Percentiles rank a stretch among this genome's conserved stretches.
Conservation (phyloP, 306 rosid species). For the Medicago arabica region DNA sequence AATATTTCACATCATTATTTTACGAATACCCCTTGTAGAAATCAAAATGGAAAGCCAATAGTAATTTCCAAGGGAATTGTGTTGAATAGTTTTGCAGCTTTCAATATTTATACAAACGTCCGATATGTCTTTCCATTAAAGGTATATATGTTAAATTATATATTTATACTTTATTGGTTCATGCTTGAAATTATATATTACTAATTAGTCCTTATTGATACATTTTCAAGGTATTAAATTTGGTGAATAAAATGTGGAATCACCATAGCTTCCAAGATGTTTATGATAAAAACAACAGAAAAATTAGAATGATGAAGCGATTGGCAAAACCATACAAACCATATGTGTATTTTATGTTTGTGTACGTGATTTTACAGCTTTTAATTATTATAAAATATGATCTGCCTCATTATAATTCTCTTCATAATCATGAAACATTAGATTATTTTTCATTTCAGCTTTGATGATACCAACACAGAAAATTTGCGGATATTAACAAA, state of each 20-base stretch:
- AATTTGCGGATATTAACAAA: slow-evolving; percentile 23
- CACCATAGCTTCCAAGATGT: slow-evolving; percentile 6
- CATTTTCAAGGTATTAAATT: slow-evolving; percentile 39
- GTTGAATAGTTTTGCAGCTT: too few species aligned
- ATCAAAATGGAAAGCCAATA: too few species aligned
- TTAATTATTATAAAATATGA: not conserved
- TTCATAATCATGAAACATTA: too few species aligned
- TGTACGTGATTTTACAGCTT: slow-evolving; percentile 35
- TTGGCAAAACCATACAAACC: slow-evolving; percentile 46
- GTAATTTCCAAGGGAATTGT: too few species aligned
- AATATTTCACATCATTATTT: too few species aligned
- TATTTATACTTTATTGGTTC: too few species aligned
- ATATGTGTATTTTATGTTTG: slow-evolving; percentile 39
- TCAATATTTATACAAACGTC: too few species aligned
- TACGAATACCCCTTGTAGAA: too few species aligned
- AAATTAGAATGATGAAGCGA: slow-evolving; percentile 10
- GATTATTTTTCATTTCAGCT: slow-evolving; percentile 31
- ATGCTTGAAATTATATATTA: too few species aligned
- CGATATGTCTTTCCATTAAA: too few species aligned
- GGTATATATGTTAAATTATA: too few species aligned
- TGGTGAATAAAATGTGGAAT: slow-evolving; percentile 24
- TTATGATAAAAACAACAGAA: not conserved
- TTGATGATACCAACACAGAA: slow-evolving; percentile 54
- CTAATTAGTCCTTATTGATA: too few species aligned
- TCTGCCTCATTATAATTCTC: not conserved